These are phyloP conservation scores for Sequoiadendron giganteum DNA, from an alignment of 75 land plant species.

Conservation along the genomic window DNA sequence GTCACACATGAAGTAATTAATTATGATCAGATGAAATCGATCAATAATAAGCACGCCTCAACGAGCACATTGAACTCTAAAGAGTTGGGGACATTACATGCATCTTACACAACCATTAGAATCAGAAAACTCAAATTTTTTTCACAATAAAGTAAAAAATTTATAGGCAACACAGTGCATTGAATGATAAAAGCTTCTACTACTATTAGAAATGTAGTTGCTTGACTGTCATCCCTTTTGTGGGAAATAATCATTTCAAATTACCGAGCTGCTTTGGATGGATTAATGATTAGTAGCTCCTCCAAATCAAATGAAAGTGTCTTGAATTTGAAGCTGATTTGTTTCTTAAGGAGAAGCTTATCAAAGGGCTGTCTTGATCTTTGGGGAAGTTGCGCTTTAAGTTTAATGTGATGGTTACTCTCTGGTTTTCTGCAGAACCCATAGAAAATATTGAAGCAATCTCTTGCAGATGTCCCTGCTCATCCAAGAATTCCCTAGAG, in stretches of 20 bases:
- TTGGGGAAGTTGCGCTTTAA: not conserved
- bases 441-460: not conserved
- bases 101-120: no score
- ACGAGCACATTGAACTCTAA: no score
- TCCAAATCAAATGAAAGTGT: not conserved
- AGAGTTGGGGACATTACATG: no score
- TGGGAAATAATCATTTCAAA: not conserved
- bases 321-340: not conserved
- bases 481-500: no score
- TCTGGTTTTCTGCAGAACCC: not conserved
- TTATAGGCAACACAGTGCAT: not conserved
- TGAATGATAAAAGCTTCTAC: not conserved
- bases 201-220: not conserved
- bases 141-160: no score
- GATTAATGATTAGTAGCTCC: not conserved
- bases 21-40: no score
- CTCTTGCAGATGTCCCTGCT: not conserved
- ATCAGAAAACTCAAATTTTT: no score
- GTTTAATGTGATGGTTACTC: not conserved
- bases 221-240: not conserved
- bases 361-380: not conserved
- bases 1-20: no score
- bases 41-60: no score
- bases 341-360: not conserved
- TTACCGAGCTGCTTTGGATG: not conserved